Base-by-base conservation (phyloP, 2,329 filamentous ascomycete species). In the Cyclaneusma minus region DNA sequence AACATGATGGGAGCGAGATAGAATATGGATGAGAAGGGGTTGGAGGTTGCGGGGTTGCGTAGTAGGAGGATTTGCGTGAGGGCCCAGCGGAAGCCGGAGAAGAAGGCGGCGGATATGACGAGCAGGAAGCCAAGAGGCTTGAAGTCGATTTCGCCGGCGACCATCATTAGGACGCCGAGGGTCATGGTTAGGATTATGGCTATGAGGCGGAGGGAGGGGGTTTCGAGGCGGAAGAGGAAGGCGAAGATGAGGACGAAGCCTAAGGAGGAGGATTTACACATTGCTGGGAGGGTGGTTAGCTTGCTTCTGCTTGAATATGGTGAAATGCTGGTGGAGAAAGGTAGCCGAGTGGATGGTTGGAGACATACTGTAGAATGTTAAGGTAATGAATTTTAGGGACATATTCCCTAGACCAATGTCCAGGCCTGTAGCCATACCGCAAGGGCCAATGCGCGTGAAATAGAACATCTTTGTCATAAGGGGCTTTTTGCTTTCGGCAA, bases 1-100 rank as follows among this genome's bases (percentile, higher is more conserved):
- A 98, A 98, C 89, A 98, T 98, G 53, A 94, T 69, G 2, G 89
- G 89, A 1, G 85, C 85, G n/a, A 98, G 70, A 54, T 85, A 94
- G 56, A 95, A 94, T 39, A 98, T 92, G 41, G 81, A 91, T 9
- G 83, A 87, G 51, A 98, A 95, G 0, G 89, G 89, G 45, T 98
- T 98, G 22, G 81, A 82, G 0, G 89, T 98, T 12, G 89, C 85
- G 2, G 85, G 84, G 51, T 94, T 92, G 40, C 85, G 78, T 15
- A 95, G 69, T 5, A 98, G 69, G 4, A 98, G 69, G 33, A 98
- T 93, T 48, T 98, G 89, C 0, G 89, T 95, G n/a, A 98, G 59
- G n/a, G 72, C 82, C 89, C 89, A 98, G 41, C 89, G 77, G 57
- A 98, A 93, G 29, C 89, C 89, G 2, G 84, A 93, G 48, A 93